phyloP scores from a whole-genome alignment of 768 basidiomycete species.

The Leucocoprinus birnbaumii region DNA sequence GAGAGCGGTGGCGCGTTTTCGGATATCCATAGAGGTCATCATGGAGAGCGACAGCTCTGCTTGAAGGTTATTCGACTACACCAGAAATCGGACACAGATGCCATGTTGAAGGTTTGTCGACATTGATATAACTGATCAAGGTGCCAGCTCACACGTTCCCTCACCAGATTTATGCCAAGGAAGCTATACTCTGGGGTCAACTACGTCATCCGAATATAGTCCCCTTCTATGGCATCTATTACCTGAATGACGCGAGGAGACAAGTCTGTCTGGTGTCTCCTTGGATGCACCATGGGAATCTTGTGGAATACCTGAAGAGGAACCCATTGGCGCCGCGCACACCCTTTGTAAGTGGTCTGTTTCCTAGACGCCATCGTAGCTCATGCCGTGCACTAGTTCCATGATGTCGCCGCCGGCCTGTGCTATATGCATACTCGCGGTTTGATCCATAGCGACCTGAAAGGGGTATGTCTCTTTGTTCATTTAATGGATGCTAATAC shows the following conservation, averaged over 20 bases:
- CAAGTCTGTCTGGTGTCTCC: constrained; percentile 11
- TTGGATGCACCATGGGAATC: constrained; percentile 14
- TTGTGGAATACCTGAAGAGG: background rate
- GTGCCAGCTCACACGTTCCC: background rate
- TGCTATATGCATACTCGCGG: constrained; percentile 15
- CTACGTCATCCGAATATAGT: constrained; percentile 6
- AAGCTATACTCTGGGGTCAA: constrained; percentile 8
- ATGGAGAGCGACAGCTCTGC: background rate
- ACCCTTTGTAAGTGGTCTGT: constrained; percentile 1
- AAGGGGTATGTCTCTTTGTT: constrained; percentile 14
- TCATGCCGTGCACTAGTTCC: background rate
- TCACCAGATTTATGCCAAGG: background rate
- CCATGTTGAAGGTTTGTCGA: background rate
- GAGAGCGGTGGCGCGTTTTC: background rate
- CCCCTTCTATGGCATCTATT: constrained; percentile 8
- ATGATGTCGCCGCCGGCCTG: constrained; percentile 15
- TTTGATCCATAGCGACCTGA: constrained; percentile 18
- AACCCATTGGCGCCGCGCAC: background rate
- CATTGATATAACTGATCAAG: background rate
- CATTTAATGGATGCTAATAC: background rate
- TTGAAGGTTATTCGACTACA: background rate
- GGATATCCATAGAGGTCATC: background rate
- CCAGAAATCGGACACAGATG: background rate
- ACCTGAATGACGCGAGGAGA: background rate
- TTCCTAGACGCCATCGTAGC: background rate